These are phyloP conservation scores for Paramyrothecium roridum DNA, from an alignment of 2,329 filamentous ascomycete species.

Conservation along the genomic window DNA sequence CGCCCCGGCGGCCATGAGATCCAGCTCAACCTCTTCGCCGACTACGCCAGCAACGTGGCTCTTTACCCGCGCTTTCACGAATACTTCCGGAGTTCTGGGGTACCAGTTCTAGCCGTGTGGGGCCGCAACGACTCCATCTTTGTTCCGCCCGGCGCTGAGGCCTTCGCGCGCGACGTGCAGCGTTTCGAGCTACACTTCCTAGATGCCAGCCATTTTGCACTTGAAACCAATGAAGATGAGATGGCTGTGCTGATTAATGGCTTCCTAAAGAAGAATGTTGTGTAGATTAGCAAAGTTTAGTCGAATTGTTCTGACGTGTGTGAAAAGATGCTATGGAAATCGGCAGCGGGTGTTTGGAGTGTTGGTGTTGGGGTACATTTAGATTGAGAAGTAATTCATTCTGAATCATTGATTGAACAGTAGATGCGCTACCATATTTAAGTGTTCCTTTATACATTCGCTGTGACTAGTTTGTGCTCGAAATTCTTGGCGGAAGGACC, in stretches of 20 bases:
- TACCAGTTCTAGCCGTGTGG: slow-evolving; percentile 56
- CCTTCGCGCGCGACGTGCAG: slow-evolving; percentile 46
- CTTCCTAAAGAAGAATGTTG: slow-evolving; percentile 5
- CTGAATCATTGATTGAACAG: too few species aligned
- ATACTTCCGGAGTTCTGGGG: slow-evolving; percentile 46
- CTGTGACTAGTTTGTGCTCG: too few species aligned
- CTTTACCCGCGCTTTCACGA: slow-evolving; percentile 54
- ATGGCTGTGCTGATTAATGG: slow-evolving; percentile 14
- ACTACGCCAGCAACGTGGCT: slow-evolving; percentile 52
- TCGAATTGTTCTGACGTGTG: too few species aligned
- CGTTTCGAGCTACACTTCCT: slow-evolving; percentile 45
- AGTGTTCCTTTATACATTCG: too few species aligned
- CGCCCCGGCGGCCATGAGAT: slow-evolving; percentile 46
- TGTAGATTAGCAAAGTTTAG: background rate
- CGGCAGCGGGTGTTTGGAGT: too few species aligned
- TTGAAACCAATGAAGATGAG: slow-evolving; percentile 28
- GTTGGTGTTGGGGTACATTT: too few species aligned
- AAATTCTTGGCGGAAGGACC: too few species aligned
- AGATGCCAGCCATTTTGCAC: slow-evolving; percentile 56
- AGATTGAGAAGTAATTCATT: too few species aligned
- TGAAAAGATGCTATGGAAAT: too few species aligned
- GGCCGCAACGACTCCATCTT: slow-evolving; percentile 55
- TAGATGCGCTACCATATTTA: too few species aligned
- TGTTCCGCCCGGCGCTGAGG: slow-evolving; percentile 47
- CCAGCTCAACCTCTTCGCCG: slow-evolving; percentile 55